Evolutionary conservation across 2,329 filamentous ascomycete genomes (phyloP).

Genomic region (Penicillium corylophilum): DNA sequence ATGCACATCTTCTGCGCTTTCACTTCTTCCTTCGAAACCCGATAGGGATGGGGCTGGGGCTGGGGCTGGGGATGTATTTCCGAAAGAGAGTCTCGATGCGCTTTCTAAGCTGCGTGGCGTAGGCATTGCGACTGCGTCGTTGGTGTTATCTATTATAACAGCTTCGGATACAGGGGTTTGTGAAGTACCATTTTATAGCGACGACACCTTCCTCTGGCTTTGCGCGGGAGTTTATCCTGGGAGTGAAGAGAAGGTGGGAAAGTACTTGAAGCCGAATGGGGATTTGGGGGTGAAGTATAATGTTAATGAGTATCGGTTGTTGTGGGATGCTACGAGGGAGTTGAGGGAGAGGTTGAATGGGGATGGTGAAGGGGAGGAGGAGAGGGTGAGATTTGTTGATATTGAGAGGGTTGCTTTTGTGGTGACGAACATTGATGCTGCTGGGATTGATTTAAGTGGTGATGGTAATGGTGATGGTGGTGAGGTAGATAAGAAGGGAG

Average conservation of each 20-base stretch:
- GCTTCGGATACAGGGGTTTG: not conserved
- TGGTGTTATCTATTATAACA: conserved; percentile 40
- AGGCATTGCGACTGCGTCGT: conserved; percentile 44
- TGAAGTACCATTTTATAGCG: conserved; percentile 44
- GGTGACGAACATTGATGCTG: not conserved
- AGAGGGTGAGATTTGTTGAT: not conserved
- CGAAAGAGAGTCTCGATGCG: conserved; percentile 31
- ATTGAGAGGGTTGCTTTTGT: not conserved
- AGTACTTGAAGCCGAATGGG: conserved; percentile 21
- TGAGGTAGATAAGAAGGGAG: not conserved
- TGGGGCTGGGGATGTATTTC: conserved; percentile 30
- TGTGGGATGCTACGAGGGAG: conserved; percentile 30
- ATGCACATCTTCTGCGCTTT: conserved; percentile 30
- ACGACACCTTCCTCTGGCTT: conserved; percentile 45
- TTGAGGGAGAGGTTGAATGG: conserved; percentile 26
- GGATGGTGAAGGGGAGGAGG: conserved; percentile 1
- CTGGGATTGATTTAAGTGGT: not conserved
- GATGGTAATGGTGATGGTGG: not conserved
- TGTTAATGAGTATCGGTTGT: conserved; percentile 36
- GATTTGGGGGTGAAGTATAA: conserved; percentile 43
- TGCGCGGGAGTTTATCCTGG: conserved; percentile 26
- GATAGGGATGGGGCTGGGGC: no score
- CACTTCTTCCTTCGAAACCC: conserved; percentile 9
- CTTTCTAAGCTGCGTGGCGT: conserved; percentile 41
- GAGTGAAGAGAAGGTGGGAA: conserved; percentile 9